These are phyloP conservation scores for Trifolium subterraneum DNA, from an alignment of 306 rosid species.

Conservation along the genomic window DNA sequence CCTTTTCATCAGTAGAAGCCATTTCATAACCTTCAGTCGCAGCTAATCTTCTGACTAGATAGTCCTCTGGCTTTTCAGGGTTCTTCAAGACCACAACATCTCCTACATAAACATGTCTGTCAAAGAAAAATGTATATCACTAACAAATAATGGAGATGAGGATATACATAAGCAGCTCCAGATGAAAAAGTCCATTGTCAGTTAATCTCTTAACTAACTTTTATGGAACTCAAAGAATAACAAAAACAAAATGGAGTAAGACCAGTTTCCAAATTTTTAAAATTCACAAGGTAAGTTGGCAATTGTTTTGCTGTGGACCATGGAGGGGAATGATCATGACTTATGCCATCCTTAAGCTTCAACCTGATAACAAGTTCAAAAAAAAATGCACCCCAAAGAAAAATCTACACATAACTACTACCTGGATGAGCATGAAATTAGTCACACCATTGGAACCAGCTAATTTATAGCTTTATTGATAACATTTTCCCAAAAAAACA, in stretches of 20 bases:
- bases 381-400: not conserved
- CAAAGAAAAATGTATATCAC: slow-evolving; percentile 48
- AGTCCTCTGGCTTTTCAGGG: slow-evolving; percentile 69
- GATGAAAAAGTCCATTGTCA: slow-evolving; percentile 11
- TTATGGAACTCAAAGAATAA: slow-evolving; percentile 3
- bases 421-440: not conserved
- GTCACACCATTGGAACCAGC: not conserved
- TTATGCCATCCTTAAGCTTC: slow-evolving; percentile 5
- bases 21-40: slow-evolving; percentile 93
- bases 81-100: slow-evolving; percentile 90
- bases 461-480: not conserved
- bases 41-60: slow-evolving; percentile 85
- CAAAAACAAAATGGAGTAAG: not conserved
- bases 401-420: not conserved
- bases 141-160: slow-evolving; percentile 36
- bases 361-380: not conserved
- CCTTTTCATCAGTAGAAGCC: slow-evolving; percentile 81
- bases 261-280: not conserved
- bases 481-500: not conserved
- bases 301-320: not conserved
- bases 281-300: not conserved
- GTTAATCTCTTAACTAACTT: slow-evolving; percentile 4
- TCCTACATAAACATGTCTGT: slow-evolving; percentile 89
- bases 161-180: slow-evolving; percentile 30
- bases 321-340: not conserved